A percentile compares a stretch with the other conserved stretches of the same genome.
Conservation (phyloP, 257 asterid genomes). For the Cruciata laevipes region DNA sequence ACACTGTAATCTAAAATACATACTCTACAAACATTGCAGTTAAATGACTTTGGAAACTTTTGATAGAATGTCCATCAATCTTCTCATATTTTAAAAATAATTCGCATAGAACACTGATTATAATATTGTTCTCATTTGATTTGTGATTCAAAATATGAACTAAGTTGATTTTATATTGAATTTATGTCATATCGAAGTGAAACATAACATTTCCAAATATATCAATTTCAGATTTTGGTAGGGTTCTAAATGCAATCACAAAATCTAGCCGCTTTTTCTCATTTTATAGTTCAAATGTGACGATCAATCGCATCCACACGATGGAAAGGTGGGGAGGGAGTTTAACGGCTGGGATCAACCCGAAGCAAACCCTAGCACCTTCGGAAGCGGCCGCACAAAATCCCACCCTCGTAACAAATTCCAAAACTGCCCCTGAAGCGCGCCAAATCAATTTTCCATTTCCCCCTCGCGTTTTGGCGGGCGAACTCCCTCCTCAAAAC, state of each 20-base stretch:
- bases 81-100: no score
- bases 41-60: no score
- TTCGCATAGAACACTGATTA: no score
- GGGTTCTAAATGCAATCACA: neutral
- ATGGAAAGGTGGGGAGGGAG: neutral
- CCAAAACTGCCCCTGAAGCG: conserved; percentile 5
- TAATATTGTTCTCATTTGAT: no score
- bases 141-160: no score
- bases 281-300: neutral
- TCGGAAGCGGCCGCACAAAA: conserved; percentile 9
- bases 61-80: no score
- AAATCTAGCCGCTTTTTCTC: neutral
- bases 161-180: no score
- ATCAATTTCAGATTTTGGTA: neutral
- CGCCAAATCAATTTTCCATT: conserved; percentile 19
- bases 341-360: conserved; percentile 10
- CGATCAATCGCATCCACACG: neutral
- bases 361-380: conserved; percentile 20
- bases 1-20: no score
- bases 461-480: conserved; percentile 33
- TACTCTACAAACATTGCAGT: no score
- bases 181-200: no score
- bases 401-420: conserved; percentile 6
- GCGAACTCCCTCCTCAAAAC: conserved; percentile 14
- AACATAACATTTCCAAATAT: no score